Conservation (phyloP, 139 green algal genomes). For the Tetradesmus obliquus region DNA sequence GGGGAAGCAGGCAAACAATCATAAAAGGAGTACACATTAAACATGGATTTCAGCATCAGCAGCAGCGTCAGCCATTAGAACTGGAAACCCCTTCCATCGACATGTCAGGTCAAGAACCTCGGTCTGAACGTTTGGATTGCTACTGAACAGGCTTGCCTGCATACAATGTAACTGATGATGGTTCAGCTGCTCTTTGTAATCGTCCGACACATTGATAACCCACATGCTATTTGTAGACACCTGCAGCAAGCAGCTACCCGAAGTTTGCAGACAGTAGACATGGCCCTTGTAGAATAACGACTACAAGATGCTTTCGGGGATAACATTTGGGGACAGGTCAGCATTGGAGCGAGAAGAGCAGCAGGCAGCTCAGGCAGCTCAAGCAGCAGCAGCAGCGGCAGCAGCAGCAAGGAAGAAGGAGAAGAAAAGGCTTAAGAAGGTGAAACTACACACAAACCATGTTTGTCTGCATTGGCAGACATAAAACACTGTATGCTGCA, state of each 20-base stretch:
- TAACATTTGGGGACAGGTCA: constrained; percentile 25
- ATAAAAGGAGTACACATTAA: background rate
- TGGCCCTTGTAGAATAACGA: background rate
- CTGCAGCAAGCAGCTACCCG: background rate
- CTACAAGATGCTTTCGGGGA: constrained; percentile 24
- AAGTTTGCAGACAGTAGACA: background rate
- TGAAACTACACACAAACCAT: background rate
- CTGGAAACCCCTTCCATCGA: background rate
- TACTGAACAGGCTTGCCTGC: background rate
- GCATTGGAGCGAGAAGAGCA: constrained; percentile 22
- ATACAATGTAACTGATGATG: background rate
- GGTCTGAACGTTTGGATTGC: background rate
- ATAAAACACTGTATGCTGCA: background rate
- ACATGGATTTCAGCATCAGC: background rate
- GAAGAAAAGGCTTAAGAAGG: constrained; percentile 3
- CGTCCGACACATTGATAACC: background rate
- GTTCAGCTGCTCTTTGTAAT: background rate
- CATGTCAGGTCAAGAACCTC: constrained; percentile 1
- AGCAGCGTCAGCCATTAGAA: background rate
- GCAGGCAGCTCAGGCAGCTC: background rate
- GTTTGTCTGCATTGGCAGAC: background rate
- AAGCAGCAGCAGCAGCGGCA: constrained; percentile 2
- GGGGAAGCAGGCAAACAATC: background rate
- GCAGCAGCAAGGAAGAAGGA: constrained; percentile 16
- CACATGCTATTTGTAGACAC: background rate